These are phyloP conservation scores for Mimosa pudica DNA, from an alignment of 306 rosid species.

Conservation along the genomic window DNA sequence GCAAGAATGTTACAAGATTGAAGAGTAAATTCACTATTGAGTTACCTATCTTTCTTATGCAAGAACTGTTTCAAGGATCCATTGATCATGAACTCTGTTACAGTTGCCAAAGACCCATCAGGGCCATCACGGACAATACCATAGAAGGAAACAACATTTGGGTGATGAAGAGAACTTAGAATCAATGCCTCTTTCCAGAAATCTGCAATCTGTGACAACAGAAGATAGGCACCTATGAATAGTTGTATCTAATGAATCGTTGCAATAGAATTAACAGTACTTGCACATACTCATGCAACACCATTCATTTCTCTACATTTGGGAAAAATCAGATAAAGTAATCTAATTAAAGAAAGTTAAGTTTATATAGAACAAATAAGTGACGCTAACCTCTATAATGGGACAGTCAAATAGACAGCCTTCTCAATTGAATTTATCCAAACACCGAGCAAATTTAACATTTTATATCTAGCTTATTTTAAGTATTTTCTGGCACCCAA, in stretches of 20 bases:
- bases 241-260: not conserved
- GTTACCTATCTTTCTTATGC: conserved; percentile 97
- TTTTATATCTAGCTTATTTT: not conserved
- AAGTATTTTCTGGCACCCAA: conserved; percentile 5
- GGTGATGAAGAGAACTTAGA: conserved; percentile 95
- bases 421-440: conserved; percentile 8
- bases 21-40: conserved; percentile 11
- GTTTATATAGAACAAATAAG: conserved; percentile 1
- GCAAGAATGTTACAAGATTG: conserved; percentile 18
- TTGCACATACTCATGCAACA: not conserved
- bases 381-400: conserved; percentile 25
- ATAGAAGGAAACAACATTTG: conserved; percentile 95
- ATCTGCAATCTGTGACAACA: conserved; percentile 75
- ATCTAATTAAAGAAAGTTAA: conserved; percentile 12
- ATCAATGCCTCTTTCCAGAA: conserved; percentile 99
- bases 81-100: conserved; percentile 97
- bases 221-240: conserved; percentile 10
- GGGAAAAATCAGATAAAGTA: conserved; percentile 12
- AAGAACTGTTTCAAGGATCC: conserved; percentile 97
- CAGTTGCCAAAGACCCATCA: conserved; percentile 95
- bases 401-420: not conserved
- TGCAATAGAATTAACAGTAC: conserved; percentile 20
- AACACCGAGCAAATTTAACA: conserved; percentile 27
- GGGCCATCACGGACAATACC: conserved; percentile 99
- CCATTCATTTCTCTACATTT: conserved; percentile 2